phyloP scores from a whole-genome alignment of 129 eudicot genomes.

The Solidago caesia region DNA sequence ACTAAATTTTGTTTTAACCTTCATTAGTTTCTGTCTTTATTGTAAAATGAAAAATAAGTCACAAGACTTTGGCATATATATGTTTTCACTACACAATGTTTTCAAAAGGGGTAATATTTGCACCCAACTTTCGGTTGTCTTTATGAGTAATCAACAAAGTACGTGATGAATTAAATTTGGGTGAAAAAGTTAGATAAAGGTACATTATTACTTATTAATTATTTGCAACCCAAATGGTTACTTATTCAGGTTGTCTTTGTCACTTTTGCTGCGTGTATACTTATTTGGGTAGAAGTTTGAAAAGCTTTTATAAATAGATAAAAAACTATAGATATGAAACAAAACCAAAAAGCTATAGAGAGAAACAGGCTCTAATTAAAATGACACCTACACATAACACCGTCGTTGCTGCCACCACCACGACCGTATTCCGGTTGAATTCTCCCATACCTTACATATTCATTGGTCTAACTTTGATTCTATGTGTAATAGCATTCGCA shows the following conservation, averaged over 20 bases:
- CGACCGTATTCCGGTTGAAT: constrained; percentile 8
- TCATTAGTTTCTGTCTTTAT: too few species aligned
- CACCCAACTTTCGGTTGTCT: neutral
- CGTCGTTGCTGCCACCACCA: constrained; percentile 3
- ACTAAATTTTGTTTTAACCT: too few species aligned
- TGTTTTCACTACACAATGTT: too few species aligned
- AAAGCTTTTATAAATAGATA: neutral
- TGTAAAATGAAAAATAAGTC: too few species aligned
- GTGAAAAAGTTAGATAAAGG: constrained; percentile 10
- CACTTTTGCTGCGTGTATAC: neutral
- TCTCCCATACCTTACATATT: constrained; percentile 13
- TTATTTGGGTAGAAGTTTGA: neutral
- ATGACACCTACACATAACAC: constrained; percentile 19
- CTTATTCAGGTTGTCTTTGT: neutral
- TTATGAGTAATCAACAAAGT: neutral
- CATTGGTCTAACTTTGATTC: neutral
- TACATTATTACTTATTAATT: constrained; percentile 6
- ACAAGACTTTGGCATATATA: too few species aligned
- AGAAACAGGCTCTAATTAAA: neutral
- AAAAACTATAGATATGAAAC: neutral
- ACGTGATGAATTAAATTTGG: constrained; percentile 12
- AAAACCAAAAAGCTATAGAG: neutral
- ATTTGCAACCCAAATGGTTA: constrained; percentile 23
- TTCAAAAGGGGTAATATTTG: neutral
- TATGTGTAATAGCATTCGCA: constrained; percentile 19